A percentile compares a stretch with the other conserved stretches of the same genome.
These are phyloP conservation scores for Vitis rotundifolia DNA, from an alignment of 164 flowering plant genomes.

Conservation along the genomic window DNA sequence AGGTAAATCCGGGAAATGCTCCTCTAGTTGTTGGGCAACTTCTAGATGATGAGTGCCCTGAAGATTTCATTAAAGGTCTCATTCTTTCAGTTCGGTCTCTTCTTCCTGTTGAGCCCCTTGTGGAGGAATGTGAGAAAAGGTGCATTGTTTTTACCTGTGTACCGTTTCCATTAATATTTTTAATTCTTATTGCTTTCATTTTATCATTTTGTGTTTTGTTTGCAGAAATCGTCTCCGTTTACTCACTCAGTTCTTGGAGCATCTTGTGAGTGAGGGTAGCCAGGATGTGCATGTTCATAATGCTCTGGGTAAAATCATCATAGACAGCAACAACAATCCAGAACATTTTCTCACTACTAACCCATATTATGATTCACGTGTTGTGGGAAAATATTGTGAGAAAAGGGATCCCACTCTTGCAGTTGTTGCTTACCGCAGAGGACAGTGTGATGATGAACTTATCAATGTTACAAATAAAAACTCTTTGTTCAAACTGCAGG, in stretches of 20 bases:
- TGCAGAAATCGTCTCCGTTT: slow-evolving; percentile 95
- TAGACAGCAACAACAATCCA: slow-evolving; percentile 98
- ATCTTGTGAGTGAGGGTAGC: slow-evolving; percentile 99
- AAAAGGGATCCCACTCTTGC: slow-evolving; percentile 99
- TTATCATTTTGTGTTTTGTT: slow-evolving; percentile 4
- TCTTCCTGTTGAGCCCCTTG: slow-evolving; percentile 98
- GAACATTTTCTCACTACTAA: slow-evolving; percentile 99
- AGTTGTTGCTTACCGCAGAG: slow-evolving; percentile 96
- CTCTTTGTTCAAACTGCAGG: slow-evolving; percentile 95
- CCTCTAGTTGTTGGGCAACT: slow-evolving; percentile 98
- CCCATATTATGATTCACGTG: slow-evolving; percentile 98
- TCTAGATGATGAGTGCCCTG: slow-evolving; percentile 99
- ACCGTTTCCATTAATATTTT: neutral
- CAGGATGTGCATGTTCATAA: slow-evolving; percentile 99
- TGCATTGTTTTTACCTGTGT: slow-evolving; percentile 8
- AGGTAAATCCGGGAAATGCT: slow-evolving; percentile 99
- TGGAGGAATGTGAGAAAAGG: slow-evolving; percentile 99
- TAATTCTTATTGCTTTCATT: slow-evolving; percentile 10
- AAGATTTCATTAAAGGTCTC: slow-evolving; percentile 97
- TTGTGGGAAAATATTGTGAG: slow-evolving; percentile 98
- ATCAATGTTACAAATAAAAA: slow-evolving; percentile 95
- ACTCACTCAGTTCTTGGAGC: slow-evolving; percentile 98
- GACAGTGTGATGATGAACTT: slow-evolving; percentile 99
- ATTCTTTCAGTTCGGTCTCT: slow-evolving; percentile 89
- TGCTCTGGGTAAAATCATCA: slow-evolving; percentile 98